Conservation (phyloP, 441 rosid genomes). For the Euphorbia corollata region DNA sequence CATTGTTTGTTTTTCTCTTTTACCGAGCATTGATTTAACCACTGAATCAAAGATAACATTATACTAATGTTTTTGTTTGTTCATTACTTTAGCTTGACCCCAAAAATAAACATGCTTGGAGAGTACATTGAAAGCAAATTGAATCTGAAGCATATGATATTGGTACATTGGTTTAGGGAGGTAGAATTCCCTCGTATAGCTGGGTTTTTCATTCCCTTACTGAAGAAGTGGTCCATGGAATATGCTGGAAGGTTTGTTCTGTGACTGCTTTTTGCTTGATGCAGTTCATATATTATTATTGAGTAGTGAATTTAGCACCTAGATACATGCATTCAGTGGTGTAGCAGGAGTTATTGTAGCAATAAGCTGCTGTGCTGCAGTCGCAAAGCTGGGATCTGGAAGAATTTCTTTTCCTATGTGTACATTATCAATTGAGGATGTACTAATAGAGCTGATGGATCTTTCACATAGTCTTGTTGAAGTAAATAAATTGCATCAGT, state of each 20-base stretch:
- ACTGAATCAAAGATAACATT: too few species aligned
- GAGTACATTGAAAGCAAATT: constrained; percentile 44
- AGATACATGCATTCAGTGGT: constrained; percentile 47
- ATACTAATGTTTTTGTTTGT: constrained; percentile 13
- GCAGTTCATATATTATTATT: constrained; percentile 10
- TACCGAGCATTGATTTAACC: too few species aligned
- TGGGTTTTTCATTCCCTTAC: constrained; percentile 49
- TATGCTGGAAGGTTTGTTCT: constrained; percentile 64
- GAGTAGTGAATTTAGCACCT: constrained; percentile 19
- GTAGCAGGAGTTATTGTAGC: constrained; percentile 64
- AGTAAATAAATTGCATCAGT: constrained; percentile 46
- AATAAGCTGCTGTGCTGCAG: constrained; percentile 55
- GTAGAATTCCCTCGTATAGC: constrained; percentile 50
- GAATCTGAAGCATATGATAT: constrained; percentile 34
- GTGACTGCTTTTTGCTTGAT: constrained; percentile 16
- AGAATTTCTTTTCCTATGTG: constrained; percentile 35
- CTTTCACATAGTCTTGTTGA: constrained; percentile 40
- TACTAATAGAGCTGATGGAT: constrained; percentile 48
- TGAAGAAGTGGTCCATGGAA: constrained; percentile 66
- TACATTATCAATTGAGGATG: constrained; percentile 32
- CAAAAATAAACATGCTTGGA: constrained; percentile 33
- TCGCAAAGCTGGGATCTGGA: constrained; percentile 40
- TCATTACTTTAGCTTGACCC: constrained; percentile 39
- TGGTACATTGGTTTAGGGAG: constrained; percentile 52
- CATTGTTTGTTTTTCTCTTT: too few species aligned